Evolutionary conservation across 2,329 filamentous ascomycete species (phyloP), one percentile per base, ranked within the genome.

Genomic region (Xylaria sp.): DNA sequence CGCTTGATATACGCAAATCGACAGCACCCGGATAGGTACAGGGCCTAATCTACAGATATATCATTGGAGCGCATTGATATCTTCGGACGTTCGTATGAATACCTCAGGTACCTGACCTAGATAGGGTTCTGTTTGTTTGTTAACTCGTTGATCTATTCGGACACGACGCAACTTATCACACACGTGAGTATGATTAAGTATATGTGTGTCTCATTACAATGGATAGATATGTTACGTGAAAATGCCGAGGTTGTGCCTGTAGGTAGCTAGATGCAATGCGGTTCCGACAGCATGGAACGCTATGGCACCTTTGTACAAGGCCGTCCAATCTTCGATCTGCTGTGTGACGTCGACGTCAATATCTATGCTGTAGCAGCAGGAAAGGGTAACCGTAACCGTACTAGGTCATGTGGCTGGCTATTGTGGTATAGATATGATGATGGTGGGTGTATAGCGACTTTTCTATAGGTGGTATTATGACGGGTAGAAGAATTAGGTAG

Each of bases 261-360:
- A 36, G 34, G 11, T 27, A 27, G 24, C 24, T 27, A 27, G 24
- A 42, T 61, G 54, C 53, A 54, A 32, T 56, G 63, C 24, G 34
- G 57, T 63, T 63, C 67, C 67, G 63, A 51, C 59, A 60, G 59
- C 42, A 14, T 63, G 67, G 67, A n/a, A 67, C 63, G 51, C 36
- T 27, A 47, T 47, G 5, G 17, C 11, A 42, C 12, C 39, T 19
- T 8, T 47, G 21, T 27, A 1, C 21, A 27, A 11, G 2, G 21
- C 48, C 21, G 4, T 24, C 48, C 48, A 55, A 36, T 55, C 24
- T 36, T 21, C 3, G 21, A 42, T 14, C 19, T 34, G 32, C 14
- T 3, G 19, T 5, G 24, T 30, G 9, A 51, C 17, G 42, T 47
- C 6, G 42, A 17, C 39, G 34, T 36, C 34, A 8, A 7, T 36